A percentile compares a stretch with the other conserved stretches of the same genome.
These are phyloP conservation scores for Miscanthus lutarioriparius DNA, from an alignment of 176 grass and related monocot genomes.

Conservation along the genomic window DNA sequence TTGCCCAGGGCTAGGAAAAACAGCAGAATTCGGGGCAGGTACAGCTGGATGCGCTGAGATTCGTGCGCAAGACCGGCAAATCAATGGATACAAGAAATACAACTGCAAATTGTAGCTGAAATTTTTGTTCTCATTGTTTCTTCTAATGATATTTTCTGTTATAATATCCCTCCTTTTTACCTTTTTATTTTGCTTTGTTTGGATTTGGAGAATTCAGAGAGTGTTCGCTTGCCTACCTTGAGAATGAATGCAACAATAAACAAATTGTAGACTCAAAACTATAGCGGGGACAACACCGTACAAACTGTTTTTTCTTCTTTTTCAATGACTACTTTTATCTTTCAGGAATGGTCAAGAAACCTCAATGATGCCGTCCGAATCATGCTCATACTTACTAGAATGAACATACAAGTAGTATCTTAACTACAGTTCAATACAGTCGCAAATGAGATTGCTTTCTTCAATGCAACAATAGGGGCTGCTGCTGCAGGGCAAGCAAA, in stretches of 20 bases:
- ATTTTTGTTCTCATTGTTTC: neutral
- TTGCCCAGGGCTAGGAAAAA: too few species aligned
- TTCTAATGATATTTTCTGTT: neutral
- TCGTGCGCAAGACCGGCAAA: neutral
- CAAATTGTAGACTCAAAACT: neutral
- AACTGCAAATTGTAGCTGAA: neutral
- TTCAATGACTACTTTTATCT: neutral
- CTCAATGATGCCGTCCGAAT: neutral
- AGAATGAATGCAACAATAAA: neutral
- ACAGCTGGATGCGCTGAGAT: neutral
- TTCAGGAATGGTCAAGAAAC: neutral
- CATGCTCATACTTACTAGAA: slow-evolving; percentile 20
- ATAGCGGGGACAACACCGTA: neutral
- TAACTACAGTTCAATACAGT: neutral
- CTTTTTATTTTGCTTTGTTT: neutral
- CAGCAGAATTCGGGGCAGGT: neutral
- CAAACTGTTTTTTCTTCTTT: neutral
- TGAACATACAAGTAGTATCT: slow-evolving; percentile 25
- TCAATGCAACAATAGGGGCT: neutral
- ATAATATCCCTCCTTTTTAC: neutral
- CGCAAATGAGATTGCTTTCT: neutral
- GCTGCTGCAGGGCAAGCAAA: slow-evolving; percentile 22
- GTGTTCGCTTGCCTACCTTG: neutral
- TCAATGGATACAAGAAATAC: neutral
- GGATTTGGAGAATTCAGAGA: neutral